These are phyloP conservation scores for Suillus placidus DNA, from an alignment of 768 basidiomycete genomes.

Conservation along the genomic window DNA sequence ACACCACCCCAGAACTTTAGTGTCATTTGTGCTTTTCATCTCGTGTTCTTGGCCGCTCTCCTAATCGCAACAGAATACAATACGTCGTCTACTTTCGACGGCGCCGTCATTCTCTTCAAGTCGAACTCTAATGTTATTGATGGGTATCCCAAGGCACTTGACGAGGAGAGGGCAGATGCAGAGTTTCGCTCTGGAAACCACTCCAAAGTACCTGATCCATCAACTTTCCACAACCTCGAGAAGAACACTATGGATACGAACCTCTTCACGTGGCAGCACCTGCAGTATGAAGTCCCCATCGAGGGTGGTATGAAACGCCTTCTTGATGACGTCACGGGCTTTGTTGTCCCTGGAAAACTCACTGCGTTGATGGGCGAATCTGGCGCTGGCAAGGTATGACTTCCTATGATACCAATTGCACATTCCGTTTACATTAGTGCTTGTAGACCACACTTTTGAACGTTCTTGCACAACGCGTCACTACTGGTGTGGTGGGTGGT, in stretches of 20 bases:
- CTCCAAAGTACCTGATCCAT: constrained; percentile 3
- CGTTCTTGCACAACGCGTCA: constrained; percentile 52
- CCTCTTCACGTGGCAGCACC: constrained; percentile 79
- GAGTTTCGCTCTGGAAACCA: constrained; percentile 4
- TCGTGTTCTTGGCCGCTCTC: constrained; percentile 56
- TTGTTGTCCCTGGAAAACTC: constrained; percentile 77
- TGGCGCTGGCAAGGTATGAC: constrained; percentile 46
- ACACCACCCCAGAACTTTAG: constrained; percentile 55
- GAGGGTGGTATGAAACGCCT: constrained; percentile 47
- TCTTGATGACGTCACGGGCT: constrained; percentile 76
- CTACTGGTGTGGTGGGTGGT: constrained; percentile 49
- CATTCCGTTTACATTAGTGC: background rate
- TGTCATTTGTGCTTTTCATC: constrained; percentile 65
- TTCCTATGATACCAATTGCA: background rate
- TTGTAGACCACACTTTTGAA: constrained; percentile 55
- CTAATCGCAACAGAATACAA: constrained; percentile 63
- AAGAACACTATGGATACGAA: constrained; percentile 43
- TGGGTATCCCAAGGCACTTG: constrained; percentile 25
- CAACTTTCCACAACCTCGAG: constrained; percentile 36
- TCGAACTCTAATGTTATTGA: constrained; percentile 46
- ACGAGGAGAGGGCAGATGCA: constrained; percentile 34
- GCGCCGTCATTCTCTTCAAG: constrained; percentile 64
- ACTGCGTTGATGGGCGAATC: constrained; percentile 77
- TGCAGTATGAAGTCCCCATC: constrained; percentile 60
- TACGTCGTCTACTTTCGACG: constrained; percentile 36